Evolutionary conservation across 192 early-diverging fungal species (phyloP), one percentile per base, ranked within the genome.

Genomic region (Diversispora eburnea): DNA sequence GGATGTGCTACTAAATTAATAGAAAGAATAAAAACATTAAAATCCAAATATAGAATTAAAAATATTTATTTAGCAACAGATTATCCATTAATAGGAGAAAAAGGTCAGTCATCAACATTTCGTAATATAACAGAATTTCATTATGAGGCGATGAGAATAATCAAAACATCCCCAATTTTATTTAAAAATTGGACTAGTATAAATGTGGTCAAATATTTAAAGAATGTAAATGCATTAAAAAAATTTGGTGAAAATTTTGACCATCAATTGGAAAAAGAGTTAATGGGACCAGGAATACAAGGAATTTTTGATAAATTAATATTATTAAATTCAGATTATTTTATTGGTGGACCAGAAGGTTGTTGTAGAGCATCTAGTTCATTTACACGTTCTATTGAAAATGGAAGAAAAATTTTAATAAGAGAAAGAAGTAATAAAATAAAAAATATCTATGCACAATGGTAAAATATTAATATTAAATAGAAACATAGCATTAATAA

Each of bases 11-110:
- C 62, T n/a, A 39, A 48, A 0, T 68, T 81, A 5, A 75, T 76
- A 2, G 17, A 42, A 8, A 63, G 72, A 56, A 17, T 80, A 3
- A 0, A 74, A 22, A 41, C 39, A 8, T 42, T 64, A 12, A 42
- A 33, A 45, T 1, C 39, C 9, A 61, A 20, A n/a, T 3, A 19
- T 3, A 52, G 20, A 49, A 72, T 33, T 47, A 72, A 61, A 39
- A 81, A 73, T 51, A 19, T 76, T 0, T 78, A 76, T 66, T 45
- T 81, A 20, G 51, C 78, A 3, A 81, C 80, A 1, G 80, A 81
- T 48, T 81, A 81, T 48, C 80, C 80, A n/a, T 75, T 81, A 22
- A 77, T 64, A 17, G 51, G 72, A 6, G 65, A 72, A 48, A 67
- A 45, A 5, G 59, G 66, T 7, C 25, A 60, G 25, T 73, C 81